Base-by-base conservation (phyloP, 179 eudicot species). In the Amaranthus tricolor region DNA sequence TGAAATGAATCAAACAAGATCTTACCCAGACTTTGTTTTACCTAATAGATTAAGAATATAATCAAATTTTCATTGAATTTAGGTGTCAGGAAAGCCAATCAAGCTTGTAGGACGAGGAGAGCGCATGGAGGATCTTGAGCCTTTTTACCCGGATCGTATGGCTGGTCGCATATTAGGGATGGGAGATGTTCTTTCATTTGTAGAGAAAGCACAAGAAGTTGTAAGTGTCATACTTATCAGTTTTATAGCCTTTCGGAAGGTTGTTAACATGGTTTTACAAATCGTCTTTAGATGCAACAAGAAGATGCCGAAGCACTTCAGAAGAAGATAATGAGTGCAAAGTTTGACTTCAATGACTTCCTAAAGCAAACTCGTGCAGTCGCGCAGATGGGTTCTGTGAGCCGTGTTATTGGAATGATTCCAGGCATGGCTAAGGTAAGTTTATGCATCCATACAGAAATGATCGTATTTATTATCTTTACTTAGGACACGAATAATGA, bases 81-180 rank as follows among this genome's bases (percentile, higher is more conserved):
- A 95, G 99, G 99, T 95, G 57, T 95, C 99, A 54, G 97, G 97
- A 82, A 95, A 90, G 88, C 99, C 99, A 79, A 93, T 95, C 82
- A 95, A 95, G 79, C 99, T 95, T 72, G 99, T 95, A 44, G 97
- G 99, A 24, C 88, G 97, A 71, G 99, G 99, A 58, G 99, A 95
- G 81, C 91, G 95, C 51, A 93, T 95, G 99, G 97, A 95, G 80
- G 99, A 95, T 80, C 93, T 95, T 55, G 99, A 95, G 81, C 99
- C 97, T 68, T 95, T 95, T 80, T 93, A 95, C 82, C 99, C 99
- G 45, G 96, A 92, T 79, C 96, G 97, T 74, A 95, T 95, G 99
- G 99, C 97, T 56, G 99, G 99, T 64, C 91, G 99, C 70, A 86
- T 95, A 74, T 85, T 95, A 69, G 99, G 99, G 72, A 95, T 95